Percentiles rank a stretch among this genome's conserved stretches.
Conservation (phyloP, 208 protist genomes). For the Blastocrithidia nonstop region DNA sequence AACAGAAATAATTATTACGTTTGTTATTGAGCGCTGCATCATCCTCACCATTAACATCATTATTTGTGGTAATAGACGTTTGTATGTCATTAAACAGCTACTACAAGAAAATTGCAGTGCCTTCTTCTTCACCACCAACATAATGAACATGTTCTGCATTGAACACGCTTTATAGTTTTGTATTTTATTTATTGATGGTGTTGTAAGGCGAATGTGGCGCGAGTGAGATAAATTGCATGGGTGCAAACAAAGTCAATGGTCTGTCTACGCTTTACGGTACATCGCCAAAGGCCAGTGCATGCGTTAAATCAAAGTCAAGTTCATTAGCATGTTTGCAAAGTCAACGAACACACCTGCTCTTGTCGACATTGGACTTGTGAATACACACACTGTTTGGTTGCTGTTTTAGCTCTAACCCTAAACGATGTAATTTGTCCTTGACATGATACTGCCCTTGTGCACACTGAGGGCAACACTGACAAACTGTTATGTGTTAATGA, state of each 20-base stretch:
- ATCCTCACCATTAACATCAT: too few species aligned
- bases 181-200: background rate
- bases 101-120: slow-evolving; percentile 29
- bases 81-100: slow-evolving; percentile 13
- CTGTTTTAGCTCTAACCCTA: slow-evolving; percentile 18
- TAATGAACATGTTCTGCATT: slow-evolving; percentile 6
- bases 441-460: slow-evolving; percentile 6
- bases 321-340: slow-evolving; percentile 7
- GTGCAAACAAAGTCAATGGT: slow-evolving; percentile 18
- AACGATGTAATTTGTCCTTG: slow-evolving; percentile 3
- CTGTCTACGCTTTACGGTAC: slow-evolving; percentile 30
- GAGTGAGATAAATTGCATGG: slow-evolving; percentile 40
- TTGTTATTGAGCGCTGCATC: too few species aligned
- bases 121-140: slow-evolving; percentile 47
- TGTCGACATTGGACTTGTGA: slow-evolving; percentile 19
- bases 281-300: slow-evolving; percentile 27
- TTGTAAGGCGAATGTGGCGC: slow-evolving; percentile 6
- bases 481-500: too few species aligned
- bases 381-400: slow-evolving; percentile 52
- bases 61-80: too few species aligned
- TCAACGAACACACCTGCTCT: slow-evolving; percentile 31
- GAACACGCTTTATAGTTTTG: background rate
- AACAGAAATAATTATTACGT: too few species aligned
- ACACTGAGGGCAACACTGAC: slow-evolving; percentile 19
- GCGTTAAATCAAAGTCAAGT: slow-evolving; percentile 10